phyloP scores from a whole-genome alignment of 768 basidiomycete genomes.

The Mycena metata region DNA sequence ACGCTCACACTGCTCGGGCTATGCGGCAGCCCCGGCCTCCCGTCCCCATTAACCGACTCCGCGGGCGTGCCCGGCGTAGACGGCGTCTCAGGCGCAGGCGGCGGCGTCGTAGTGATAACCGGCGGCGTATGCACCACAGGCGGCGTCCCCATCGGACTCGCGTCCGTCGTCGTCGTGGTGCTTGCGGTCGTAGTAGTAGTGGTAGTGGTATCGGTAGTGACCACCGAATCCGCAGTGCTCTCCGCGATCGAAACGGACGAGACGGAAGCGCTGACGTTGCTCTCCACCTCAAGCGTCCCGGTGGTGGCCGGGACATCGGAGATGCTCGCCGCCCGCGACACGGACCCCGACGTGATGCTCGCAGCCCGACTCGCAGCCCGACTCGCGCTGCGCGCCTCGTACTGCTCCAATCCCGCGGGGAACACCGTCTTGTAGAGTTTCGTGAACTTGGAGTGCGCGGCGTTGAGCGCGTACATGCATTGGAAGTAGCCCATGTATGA shows the following conservation, averaged over 20 bases:
- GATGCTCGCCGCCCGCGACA: conserved; percentile 26
- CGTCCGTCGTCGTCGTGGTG: too few relatives aligned
- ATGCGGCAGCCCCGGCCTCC: too few relatives aligned
- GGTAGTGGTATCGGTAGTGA: too few relatives aligned
- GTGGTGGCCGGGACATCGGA: conserved; percentile 25
- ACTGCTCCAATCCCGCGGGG: conserved; percentile 69
- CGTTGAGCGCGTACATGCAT: conserved; percentile 70
- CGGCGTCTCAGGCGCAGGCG: background rate
- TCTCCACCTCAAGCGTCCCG: too few relatives aligned
- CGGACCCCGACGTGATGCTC: too few relatives aligned
- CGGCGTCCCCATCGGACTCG: too few relatives aligned
- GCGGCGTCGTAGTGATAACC: background rate
- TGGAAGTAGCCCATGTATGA: conserved; percentile 85
- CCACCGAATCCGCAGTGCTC: too few relatives aligned
- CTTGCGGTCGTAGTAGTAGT: too few relatives aligned
- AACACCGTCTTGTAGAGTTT: conserved; percentile 81
- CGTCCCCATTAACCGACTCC: too few relatives aligned
- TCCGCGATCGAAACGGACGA: too few relatives aligned
- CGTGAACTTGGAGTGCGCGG: conserved; percentile 81
- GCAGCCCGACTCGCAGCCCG: conserved; percentile 42
- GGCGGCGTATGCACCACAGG: too few relatives aligned
- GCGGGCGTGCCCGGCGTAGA: background rate
- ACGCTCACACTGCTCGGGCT: too few relatives aligned
- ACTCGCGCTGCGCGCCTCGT: conserved; percentile 35
- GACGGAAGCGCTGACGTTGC: background rate